Base-by-base conservation (phyloP, 2,329 filamentous ascomycete genomes). In the Gaeumannomyces tritici region DNA sequence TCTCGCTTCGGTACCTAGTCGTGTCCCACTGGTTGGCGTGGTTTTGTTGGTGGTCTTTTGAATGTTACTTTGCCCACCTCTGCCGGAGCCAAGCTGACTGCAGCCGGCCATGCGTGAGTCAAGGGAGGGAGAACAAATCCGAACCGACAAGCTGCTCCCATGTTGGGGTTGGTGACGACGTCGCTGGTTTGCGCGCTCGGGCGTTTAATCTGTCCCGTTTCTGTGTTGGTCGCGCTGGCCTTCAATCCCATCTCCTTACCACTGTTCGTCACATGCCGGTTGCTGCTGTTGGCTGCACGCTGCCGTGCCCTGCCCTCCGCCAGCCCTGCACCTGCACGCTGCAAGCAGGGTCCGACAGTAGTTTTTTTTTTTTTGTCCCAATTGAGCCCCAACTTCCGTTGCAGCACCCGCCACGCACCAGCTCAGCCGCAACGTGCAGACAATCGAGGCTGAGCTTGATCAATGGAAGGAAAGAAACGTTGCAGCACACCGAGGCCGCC, bases 401-500 rank as follows among this genome's bases (percentile, higher is more conserved):
- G 5, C 42, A n/a, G 42, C 42, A 51, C 21, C n/a, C 6, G 42
- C 42, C 42, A 51, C 42, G 21, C 21, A 51, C 8, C 21, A 51
- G 42, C 6, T 21, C 21, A 51, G 42, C 6, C 42, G 21, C 42
- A n/a, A 8, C 6, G 42, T n/a, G 42, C 42, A 51, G n/a, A 21
- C 6, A 9, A 51, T 9, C 6, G 21, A 51, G 42, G 42, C 42
- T 51, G n/a, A 51, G 42, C 42, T n/a, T n/a, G n/a, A n/a, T n/a
- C n/a, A n/a, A n/a, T n/a, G 6, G 7, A 21, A 1, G 21, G 18
- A 51, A 51, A n/a, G 42, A 51, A 51, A 51, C 42, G 42, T 51
- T 51, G 42, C 42, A 21, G 42, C 42, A 51, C n/a, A 51, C n/a
- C 42, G 42, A 51, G 42, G 42, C 42, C 42, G 65, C 64, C 73